These are phyloP conservation scores for Cajanus cajan DNA, from an alignment of 306 rosid species.

Conservation along the genomic window DNA sequence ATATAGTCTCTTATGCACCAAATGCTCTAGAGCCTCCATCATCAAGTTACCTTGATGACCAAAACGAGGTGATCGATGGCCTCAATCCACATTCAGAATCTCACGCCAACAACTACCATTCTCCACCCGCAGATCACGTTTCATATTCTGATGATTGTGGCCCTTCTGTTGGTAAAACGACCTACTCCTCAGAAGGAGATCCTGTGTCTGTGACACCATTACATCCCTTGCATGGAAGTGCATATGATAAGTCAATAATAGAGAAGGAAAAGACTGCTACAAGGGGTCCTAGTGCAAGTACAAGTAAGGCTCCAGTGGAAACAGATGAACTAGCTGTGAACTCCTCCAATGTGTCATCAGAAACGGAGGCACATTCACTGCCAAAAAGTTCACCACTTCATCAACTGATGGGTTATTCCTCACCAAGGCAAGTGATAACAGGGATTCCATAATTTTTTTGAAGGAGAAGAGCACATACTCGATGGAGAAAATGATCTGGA, in stretches of 20 bases:
- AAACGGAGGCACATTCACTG: conserved; percentile 29
- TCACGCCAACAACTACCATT: conserved; percentile 21
- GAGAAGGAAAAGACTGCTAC: conserved; percentile 39
- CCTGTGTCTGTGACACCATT: conserved; percentile 28
- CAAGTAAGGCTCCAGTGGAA: conserved; percentile 25
- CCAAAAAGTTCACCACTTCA: conserved; percentile 71
- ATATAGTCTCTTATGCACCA: conserved; percentile 49
- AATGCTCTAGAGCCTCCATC: conserved; percentile 29
- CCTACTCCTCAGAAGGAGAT: conserved; percentile 62
- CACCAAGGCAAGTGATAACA: conserved; percentile 67
- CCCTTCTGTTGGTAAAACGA: conserved; percentile 44
- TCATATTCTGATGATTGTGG: conserved; percentile 71
- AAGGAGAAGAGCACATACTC: conserved; percentile 36
- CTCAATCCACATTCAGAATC: conserved; percentile 32
- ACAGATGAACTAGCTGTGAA: conserved; percentile 28
- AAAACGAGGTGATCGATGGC: conserved; percentile 23
- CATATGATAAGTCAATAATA: conserved; percentile 24
- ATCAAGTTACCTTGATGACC: conserved; percentile 46
- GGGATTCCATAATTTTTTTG: conserved; percentile 39
- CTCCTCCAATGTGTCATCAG: conserved; percentile 44
- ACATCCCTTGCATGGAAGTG: background rate
- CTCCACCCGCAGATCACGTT: conserved; percentile 36
- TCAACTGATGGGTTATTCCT: conserved; percentile 86
- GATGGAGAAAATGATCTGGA: conserved; percentile 15
- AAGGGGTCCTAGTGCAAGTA: conserved; percentile 33